phyloP scores from a whole-genome alignment of 169 alveolate species.

The Amoebophrya sp. region DNA sequence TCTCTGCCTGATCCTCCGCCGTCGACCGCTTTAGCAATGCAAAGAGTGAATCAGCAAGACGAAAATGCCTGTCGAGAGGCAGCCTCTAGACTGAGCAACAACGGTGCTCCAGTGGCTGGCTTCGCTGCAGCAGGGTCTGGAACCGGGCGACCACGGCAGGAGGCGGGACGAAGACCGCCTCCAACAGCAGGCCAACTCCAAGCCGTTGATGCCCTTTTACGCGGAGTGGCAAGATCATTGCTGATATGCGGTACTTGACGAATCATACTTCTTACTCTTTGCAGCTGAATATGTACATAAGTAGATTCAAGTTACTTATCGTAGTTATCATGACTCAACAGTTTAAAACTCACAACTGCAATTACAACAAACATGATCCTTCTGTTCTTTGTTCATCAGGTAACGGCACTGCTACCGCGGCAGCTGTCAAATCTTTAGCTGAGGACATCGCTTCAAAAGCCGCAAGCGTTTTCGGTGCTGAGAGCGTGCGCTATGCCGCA shows the following conservation, averaged over 20 bases:
- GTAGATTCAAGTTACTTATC: too few relatives aligned
- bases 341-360: too few relatives aligned
- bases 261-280: too few relatives aligned
- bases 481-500: background rate
- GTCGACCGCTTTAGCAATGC: background rate
- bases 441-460: background rate
- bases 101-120: background rate
- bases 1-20: background rate
- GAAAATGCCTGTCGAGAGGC: background rate
- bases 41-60: background rate
- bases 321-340: too few relatives aligned
- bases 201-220: background rate
- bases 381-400: too few relatives aligned
- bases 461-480: background rate
- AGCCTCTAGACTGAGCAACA: background rate
- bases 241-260: background rate
- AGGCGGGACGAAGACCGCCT: background rate
- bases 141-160: conserved; percentile 9
- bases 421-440: background rate
- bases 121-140: background rate
- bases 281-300: too few relatives aligned
- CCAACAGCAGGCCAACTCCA: background rate
- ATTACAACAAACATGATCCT: too few relatives aligned
- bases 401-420: background rate
- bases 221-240: background rate